Evolutionary conservation across 2,329 filamentous ascomycete species (phyloP).

Genomic region (Penicillium sp.): DNA sequence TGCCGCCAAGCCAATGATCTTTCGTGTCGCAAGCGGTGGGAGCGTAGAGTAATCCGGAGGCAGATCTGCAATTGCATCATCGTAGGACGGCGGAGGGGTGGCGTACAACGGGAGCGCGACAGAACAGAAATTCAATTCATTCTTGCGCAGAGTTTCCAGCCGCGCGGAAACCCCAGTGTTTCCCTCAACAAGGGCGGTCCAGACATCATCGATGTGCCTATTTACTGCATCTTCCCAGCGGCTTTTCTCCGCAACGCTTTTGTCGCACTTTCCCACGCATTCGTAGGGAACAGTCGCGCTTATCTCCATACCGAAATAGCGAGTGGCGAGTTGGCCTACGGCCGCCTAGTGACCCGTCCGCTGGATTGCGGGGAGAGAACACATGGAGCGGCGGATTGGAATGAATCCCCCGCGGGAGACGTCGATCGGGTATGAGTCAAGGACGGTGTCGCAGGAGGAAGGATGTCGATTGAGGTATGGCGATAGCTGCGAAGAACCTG

Average conservation of each 20-base stretch:
- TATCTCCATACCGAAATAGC: conserved; percentile 17
- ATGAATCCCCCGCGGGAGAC: conserved; percentile 10
- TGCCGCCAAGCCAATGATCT: conserved; percentile 9
- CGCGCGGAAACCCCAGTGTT: too few relatives aligned
- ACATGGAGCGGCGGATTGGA: conserved; percentile 14
- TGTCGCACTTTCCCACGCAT: conserved; percentile 1
- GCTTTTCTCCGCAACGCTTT: neutral
- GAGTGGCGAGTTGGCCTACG: conserved; percentile 6
- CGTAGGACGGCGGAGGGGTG: conserved; percentile 32
- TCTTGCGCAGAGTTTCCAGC: neutral
- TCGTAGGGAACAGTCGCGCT: conserved; percentile 3
- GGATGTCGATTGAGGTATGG: neutral
- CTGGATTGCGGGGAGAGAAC: conserved; percentile 11
- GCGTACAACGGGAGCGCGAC: conserved; percentile 21
- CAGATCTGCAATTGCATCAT: conserved; percentile 32
- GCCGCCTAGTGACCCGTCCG: conserved; percentile 14
- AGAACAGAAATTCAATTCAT: conserved; percentile 12
- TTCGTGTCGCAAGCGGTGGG: conserved; percentile 28
- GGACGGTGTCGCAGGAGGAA: neutral
- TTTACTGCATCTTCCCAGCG: conserved; percentile 6
- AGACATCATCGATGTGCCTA: conserved; percentile 10
- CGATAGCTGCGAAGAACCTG: neutral
- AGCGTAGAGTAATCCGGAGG: conserved; percentile 35
- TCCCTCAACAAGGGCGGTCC: conserved; percentile 4
- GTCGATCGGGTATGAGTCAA: conserved; percentile 5